Base-by-base conservation (phyloP, 192 early-diverging fungal species). In the Funneliformis mosseae region DNA sequence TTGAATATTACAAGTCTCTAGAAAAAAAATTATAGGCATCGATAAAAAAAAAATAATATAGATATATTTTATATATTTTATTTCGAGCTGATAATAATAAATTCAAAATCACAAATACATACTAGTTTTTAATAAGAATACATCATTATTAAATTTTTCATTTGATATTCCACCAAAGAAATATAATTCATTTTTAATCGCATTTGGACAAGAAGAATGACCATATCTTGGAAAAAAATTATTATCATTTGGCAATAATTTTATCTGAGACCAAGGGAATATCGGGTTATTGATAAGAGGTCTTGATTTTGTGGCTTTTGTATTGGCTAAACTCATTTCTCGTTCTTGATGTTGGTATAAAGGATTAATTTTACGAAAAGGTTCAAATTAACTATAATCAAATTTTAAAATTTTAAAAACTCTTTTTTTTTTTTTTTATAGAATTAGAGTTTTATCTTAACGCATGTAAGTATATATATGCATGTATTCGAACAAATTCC, bases 101-200 rank as follows among this genome's bases (percentile, higher is more conserved):
- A 33, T 3, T n/a, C n/a, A n/a, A n/a, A n/a, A n/a, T n/a, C n/a
- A n/a, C n/a, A n/a, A n/a, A n/a, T 39, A 81, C 84, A 79, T 83
- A 86, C 85, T 77, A 62, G 81, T 25, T 43, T 86, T 83, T 78
- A 86, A 81, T 18, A 83, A 78, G 82, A 81, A 80, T 2, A 86
- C 76, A 81, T 86, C 82, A 66, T 68, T 86, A 74, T 77, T 67
- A 3, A 81, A 74, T 25, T 81, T 83, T 23, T 83, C 85, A 41
- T 83, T 82, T 75, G 82, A 77, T 43, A 83, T 82, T 21, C 85
- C 85, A 75, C 85, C 85, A 79, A 81, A 86, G 33, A 86, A 61
- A 70, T 80, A 86, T 23, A 86, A 82, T 28, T 86, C 85, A 60
- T 69, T 82, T 14, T 83, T 82, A 3, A 79, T 78, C 1, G 83